Conservation (phyloP, 208 protist genomes). For the Naegleria gruberi region DNA sequence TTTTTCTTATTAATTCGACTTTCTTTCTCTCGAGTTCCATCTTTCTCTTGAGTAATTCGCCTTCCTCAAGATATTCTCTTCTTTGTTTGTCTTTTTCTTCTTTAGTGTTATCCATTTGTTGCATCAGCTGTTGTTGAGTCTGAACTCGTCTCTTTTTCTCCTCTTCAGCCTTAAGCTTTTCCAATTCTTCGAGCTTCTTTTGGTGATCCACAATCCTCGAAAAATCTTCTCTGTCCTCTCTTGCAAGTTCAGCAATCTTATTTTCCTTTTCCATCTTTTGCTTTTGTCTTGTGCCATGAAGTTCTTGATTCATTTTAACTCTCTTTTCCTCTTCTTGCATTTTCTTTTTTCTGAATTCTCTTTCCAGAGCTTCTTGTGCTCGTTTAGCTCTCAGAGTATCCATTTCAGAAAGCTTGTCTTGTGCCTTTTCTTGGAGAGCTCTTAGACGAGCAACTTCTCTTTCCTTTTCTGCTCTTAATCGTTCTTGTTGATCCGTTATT, state of each 20-base stretch:
- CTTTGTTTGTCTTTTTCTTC: conserved; percentile 66
- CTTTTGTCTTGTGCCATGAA: conserved; percentile 56
- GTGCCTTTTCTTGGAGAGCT: conserved; percentile 68
- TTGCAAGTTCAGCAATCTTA: conserved; percentile 49
- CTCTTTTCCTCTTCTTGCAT: conserved; percentile 56
- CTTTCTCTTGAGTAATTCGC: conserved; percentile 56
- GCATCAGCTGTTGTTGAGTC: conserved; percentile 64
- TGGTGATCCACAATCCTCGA: conserved; percentile 69
- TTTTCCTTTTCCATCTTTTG: conserved; percentile 68
- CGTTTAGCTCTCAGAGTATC: conserved; percentile 78
- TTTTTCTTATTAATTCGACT: conserved; percentile 64
- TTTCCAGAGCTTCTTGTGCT: conserved; percentile 66
- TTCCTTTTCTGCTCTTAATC: conserved; percentile 70
- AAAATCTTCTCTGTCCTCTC: conserved; percentile 66
- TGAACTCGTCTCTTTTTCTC: conserved; percentile 57
- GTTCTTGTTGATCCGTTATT: conserved; percentile 64
- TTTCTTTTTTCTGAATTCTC: conserved; percentile 67
- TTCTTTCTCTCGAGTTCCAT: conserved; percentile 62
- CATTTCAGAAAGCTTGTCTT: conserved; percentile 75
- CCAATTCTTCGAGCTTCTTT: conserved; percentile 61
- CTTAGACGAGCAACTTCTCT: conserved; percentile 70
- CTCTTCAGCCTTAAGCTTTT: conserved; percentile 51
- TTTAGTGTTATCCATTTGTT: conserved; percentile 78
- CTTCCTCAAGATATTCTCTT: conserved; percentile 77
- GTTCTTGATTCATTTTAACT: conserved; percentile 56